Evolutionary conservation across 140 eudicot species (phyloP), one percentile per base, ranked within the genome.

Genomic region (Ambrosia hybrid): DNA sequence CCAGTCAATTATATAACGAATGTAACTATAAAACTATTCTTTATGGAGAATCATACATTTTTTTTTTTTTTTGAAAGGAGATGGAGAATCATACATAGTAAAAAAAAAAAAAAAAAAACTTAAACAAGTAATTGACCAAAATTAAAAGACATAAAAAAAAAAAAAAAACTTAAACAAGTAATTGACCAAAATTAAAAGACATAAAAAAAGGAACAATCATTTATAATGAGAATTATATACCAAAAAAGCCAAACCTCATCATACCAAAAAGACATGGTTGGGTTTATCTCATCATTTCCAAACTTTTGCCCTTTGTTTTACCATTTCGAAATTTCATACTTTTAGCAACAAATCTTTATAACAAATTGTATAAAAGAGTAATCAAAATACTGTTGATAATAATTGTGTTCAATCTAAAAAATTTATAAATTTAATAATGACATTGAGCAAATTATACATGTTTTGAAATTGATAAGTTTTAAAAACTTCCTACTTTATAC

Each of bases 231-330:
- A 77, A 77, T 49, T 70, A 37, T 51, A 48, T 45, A 68, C 48
- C n/a, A 38, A 55, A 69, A 76, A 70, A 61, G 76, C 51, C 60
- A 70, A 77, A 70, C 72, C 72, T 61, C 81, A 77, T 77, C 81
- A 71, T 70, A 62, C 81, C 67, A 77, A 62, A 37, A 77, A 41
- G 81, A 70, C 72, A 70, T 77, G 51, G 77, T 70, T 77, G 49
- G 73, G 81, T 70, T 62, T 70, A 39, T 71, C 14, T 61, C 77
- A 77, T 77, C 81, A 77, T 77, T 61, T 70, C 67, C 58, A 62
- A 63, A 41, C 66, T 61, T 38, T 51, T 55, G 52, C 52, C 41
- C 48, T 63, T 52, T 30, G 63, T 60, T 11, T 51, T 49, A 52
- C 43, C 6, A 62, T 33, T 73, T 17, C 59, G 4, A 73, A 52